Percentiles rank a stretch among this genome's conserved stretches.
These are phyloP conservation scores for Heterobasidion occidentale DNA, from an alignment of 1,284 basidiomycete genomes.

Conservation along the genomic window DNA sequence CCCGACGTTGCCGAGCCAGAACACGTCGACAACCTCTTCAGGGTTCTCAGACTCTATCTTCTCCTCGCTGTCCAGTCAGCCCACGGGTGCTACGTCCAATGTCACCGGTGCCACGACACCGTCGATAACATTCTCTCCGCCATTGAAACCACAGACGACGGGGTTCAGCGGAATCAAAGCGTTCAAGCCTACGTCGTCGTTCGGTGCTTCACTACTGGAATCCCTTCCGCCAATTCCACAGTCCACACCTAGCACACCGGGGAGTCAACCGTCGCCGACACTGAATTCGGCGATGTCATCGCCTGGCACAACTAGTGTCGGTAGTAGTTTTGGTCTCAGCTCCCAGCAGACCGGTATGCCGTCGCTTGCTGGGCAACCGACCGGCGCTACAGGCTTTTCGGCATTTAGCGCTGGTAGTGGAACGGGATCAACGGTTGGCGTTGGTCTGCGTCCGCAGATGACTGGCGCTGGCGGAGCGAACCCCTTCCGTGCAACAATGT, in stretches of 20 bases:
- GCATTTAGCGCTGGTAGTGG: slow-evolving; percentile 22
- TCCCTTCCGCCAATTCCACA: slow-evolving; percentile 68
- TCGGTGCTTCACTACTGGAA: slow-evolving; percentile 77
- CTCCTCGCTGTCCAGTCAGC: slow-evolving; percentile 41
- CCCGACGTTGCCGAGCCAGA: slow-evolving; percentile 25
- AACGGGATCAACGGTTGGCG: slow-evolving; percentile 38
- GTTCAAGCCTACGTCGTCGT: slow-evolving; percentile 88
- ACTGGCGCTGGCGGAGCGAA: slow-evolving; percentile 54
- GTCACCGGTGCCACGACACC: slow-evolving; percentile 9
- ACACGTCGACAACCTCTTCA: slow-evolving; percentile 33
- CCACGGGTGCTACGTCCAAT: slow-evolving; percentile 32
- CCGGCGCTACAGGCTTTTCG: slow-evolving; percentile 14
- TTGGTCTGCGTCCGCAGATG: slow-evolving; percentile 64
- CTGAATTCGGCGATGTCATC: slow-evolving; percentile 9
- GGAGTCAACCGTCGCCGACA: slow-evolving; percentile 13
- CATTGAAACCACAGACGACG: slow-evolving; percentile 70
- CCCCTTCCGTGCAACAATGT: slow-evolving; percentile 58
- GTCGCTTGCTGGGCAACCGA: slow-evolving; percentile 17
- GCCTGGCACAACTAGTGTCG: slow-evolving; percentile 7
- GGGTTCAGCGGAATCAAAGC: slow-evolving; percentile 80
- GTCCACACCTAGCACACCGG: slow-evolving; percentile 44
- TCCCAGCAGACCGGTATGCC: slow-evolving; percentile 23
- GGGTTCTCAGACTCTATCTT: slow-evolving; percentile 42
- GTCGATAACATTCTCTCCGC: slow-evolving; percentile 18
- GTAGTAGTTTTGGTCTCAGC: slow-evolving; percentile 16